Conservation (phyloP, 1,139 yeast genomes). For the Hemisphaericaspora xylofermentans region DNA sequence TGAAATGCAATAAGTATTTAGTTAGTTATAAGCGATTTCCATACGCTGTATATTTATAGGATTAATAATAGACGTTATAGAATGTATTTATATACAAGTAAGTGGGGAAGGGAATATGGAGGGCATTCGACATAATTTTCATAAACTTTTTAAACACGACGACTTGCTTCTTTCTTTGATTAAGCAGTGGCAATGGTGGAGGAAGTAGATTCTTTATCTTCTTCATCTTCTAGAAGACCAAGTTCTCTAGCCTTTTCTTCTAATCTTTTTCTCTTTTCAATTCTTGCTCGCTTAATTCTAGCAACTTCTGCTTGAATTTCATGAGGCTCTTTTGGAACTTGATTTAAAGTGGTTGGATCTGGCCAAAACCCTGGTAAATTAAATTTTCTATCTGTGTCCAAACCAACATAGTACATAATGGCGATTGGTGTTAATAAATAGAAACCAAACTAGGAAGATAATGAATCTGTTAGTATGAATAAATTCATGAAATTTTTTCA, state of each 20-base stretch:
- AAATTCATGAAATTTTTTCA: too few relatives aligned
- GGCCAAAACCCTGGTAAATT: constrained; percentile 98
- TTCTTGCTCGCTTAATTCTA: constrained; percentile 71
- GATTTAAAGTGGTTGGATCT: constrained; percentile 86
- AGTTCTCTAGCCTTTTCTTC: constrained; percentile 71
- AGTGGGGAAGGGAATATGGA: background rate
- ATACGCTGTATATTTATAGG: background rate
- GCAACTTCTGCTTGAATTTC: constrained; percentile 91
- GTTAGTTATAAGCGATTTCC: too few relatives aligned
- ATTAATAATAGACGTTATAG: background rate
- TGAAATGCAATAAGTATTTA: background rate
- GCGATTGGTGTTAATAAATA: constrained; percentile 82
- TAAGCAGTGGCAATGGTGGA: too few relatives aligned
- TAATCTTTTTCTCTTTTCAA: constrained; percentile 69
- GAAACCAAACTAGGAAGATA: constrained; percentile 79
- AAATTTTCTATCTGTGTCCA: constrained; percentile 83
- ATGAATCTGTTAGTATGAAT: constrained; percentile 22
- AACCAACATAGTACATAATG: constrained; percentile 90
- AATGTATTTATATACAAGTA: constrained; percentile 1
- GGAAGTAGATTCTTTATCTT: constrained; percentile 3
- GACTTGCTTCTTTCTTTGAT: background rate
- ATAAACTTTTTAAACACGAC: background rate
- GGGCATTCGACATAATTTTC: background rate
- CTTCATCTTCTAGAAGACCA: constrained; percentile 53
- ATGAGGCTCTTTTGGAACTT: constrained; percentile 89